These are phyloP conservation scores for Zygoascus hellenicus DNA, from an alignment of 1,139 yeast genomes.

Conservation along the genomic window DNA sequence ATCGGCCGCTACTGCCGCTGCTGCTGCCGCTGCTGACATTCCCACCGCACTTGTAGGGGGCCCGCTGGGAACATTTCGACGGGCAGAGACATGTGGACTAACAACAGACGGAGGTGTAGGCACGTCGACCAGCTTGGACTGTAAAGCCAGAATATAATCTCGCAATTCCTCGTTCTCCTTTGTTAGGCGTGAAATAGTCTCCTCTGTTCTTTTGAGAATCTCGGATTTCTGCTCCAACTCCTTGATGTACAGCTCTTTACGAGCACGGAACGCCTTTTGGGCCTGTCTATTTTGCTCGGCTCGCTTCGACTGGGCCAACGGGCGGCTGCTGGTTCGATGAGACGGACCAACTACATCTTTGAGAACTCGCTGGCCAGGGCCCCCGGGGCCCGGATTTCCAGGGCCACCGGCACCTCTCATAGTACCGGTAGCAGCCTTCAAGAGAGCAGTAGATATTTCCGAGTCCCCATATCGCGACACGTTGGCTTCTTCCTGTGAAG, in stretches of 20 bases:
- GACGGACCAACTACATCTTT: constrained; percentile 6
- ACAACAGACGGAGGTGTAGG: constrained; percentile 19
- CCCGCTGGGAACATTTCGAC: not conserved
- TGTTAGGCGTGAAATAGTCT: constrained; percentile 56
- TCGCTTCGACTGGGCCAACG: constrained; percentile 62
- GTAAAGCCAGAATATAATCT: constrained; percentile 66
- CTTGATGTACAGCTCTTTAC: constrained; percentile 72
- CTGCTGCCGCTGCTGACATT: too few relatives aligned
- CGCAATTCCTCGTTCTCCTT: constrained; percentile 67
- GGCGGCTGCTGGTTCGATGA: constrained; percentile 35
- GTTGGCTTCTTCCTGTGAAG: not conserved
- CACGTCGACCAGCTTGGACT: constrained; percentile 54
- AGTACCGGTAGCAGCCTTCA: constrained; percentile 6
- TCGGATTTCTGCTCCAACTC: constrained; percentile 68
- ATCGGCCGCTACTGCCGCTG: too few relatives aligned
- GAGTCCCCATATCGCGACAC: not conserved
- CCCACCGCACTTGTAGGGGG: too few relatives aligned
- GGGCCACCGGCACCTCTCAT: constrained; percentile 9
- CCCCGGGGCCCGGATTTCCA: constrained; percentile 7
- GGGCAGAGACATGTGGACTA: not conserved
- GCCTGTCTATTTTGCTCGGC: constrained; percentile 89
- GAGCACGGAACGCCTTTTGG: constrained; percentile 77
- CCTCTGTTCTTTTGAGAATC: constrained; percentile 54
- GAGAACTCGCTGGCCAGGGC: constrained; percentile 8
- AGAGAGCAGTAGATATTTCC: constrained; percentile 4